These are phyloP conservation scores for Fusarium paranaense DNA, from an alignment of 2,329 filamentous ascomycete species.

Conservation along the genomic window DNA sequence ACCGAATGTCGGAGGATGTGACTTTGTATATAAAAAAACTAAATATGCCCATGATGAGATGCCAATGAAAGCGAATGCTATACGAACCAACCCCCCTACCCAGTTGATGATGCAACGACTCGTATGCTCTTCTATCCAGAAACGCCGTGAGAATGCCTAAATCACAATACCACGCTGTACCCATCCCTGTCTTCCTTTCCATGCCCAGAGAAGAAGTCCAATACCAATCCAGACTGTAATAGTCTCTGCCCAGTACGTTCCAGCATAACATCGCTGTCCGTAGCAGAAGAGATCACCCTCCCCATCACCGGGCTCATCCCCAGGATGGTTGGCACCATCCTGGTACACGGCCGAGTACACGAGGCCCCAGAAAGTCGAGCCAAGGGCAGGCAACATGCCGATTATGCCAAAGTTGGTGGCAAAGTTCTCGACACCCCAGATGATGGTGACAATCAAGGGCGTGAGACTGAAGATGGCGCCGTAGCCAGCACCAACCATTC, in stretches of 20 bases:
- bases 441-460: constrained; percentile 93
- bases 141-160: constrained; percentile 44
- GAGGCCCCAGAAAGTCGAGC: constrained; percentile 89
- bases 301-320: constrained; percentile 43
- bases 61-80: constrained; percentile 2
- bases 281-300: constrained; percentile 76
- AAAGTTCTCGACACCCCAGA: constrained; percentile 99
- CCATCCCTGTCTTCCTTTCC: constrained; percentile 85
- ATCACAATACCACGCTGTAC: constrained; percentile 78
- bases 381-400: constrained; percentile 88
- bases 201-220: constrained; percentile 79
- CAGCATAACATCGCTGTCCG: constrained; percentile 82
- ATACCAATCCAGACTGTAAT: constrained; percentile 83
- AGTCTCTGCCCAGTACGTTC: constrained; percentile 88
- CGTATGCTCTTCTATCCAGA: constrained; percentile 31
- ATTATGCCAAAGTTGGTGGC: constrained; percentile 98
- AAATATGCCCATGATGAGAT: constrained; percentile 8
- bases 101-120: background rate
- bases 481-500: constrained; percentile 89
- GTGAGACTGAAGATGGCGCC: constrained; percentile 90
- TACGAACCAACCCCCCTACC: background rate
- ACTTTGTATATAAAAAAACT: background rate
- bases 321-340: constrained; percentile 65
- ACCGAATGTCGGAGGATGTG: background rate
- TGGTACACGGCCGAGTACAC: constrained; percentile 89